A percentile compares a stretch with the other conserved stretches of the same genome.
Evolutionary conservation across 2,329 filamentous ascomycete species (phyloP).

Genomic region (Cytospora piceae): DNA sequence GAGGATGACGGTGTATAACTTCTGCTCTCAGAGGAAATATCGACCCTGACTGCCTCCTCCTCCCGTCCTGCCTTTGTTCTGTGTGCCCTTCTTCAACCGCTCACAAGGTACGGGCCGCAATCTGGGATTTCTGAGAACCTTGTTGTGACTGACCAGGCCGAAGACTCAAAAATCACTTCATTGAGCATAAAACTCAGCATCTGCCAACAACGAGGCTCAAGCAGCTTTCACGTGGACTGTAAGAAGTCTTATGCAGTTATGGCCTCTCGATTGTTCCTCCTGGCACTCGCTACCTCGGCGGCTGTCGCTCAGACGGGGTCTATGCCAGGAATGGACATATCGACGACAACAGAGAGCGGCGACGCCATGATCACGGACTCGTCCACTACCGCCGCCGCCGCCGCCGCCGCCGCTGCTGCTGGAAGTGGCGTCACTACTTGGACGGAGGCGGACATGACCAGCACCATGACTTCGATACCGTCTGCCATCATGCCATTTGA

Average conservation of each 20-base stretch:
- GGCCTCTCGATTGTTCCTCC: constrained; percentile 1
- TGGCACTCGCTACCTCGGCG: not conserved
- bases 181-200: not conserved
- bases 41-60: constrained; percentile 5
- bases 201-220: not conserved
- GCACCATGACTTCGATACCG: constrained; percentile 6
- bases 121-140: not conserved
- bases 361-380: not conserved
- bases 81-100: not conserved
- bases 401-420: too few species aligned
- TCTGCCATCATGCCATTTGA: constrained; percentile 26
- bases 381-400: too few species aligned
- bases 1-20: not conserved
- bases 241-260: not conserved
- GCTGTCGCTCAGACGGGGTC: constrained; percentile 5
- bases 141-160: not conserved
- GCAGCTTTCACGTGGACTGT: not conserved
- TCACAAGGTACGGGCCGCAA: constrained; percentile 3
- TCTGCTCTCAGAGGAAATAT: constrained; percentile 7
- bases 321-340: not conserved
- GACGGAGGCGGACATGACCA: not conserved
- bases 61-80: constrained; percentile 10
- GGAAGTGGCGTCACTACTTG: not conserved
- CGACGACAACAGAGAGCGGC: not conserved
- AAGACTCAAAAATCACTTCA: not conserved